Conservation (phyloP, 305 asterid species). For the Euphrasia arctica region DNA sequence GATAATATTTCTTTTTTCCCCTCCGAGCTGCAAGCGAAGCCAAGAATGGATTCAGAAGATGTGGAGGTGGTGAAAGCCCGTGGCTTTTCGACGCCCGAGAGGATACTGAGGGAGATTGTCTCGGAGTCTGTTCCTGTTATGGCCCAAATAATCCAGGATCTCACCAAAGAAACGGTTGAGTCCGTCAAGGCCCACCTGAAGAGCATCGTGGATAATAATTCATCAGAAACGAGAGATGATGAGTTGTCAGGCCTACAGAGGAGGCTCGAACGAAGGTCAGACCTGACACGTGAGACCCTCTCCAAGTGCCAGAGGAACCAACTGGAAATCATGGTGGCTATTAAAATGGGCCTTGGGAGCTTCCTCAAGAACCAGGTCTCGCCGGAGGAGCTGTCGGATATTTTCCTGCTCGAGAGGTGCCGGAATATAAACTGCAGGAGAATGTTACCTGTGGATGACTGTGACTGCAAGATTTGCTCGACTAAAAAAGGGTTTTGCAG, state of each 20-base stretch:
- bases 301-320: conserved; percentile 73
- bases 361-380: conserved; percentile 48
- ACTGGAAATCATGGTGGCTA: conserved; percentile 72
- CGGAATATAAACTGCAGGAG: conserved; percentile 76
- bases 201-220: conserved; percentile 34
- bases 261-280: conserved; percentile 79
- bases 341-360: conserved; percentile 67
- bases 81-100: conserved; percentile 60
- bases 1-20: conserved; percentile 79
- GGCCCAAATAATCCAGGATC: conserved; percentile 78
- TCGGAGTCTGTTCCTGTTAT: conserved; percentile 65
- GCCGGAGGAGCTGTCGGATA: conserved; percentile 58
- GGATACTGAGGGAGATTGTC: conserved; percentile 73
- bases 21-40: conserved; percentile 87
- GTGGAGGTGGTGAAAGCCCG: conserved; percentile 39
- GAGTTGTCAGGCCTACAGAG: conserved; percentile 58
- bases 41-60: conserved; percentile 48
- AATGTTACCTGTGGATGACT: conserved; percentile 82
- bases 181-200: conserved; percentile 67
- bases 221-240: conserved; percentile 58
- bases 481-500: conserved; percentile 86
- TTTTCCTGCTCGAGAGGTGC: conserved; percentile 81
- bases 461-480: conserved; percentile 94
- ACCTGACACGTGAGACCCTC: conserved; percentile 67
- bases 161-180: conserved; percentile 68